Base-by-base conservation (phyloP, 1,284 basidiomycete genomes). In the Exobasidium cylindrosporum region DNA sequence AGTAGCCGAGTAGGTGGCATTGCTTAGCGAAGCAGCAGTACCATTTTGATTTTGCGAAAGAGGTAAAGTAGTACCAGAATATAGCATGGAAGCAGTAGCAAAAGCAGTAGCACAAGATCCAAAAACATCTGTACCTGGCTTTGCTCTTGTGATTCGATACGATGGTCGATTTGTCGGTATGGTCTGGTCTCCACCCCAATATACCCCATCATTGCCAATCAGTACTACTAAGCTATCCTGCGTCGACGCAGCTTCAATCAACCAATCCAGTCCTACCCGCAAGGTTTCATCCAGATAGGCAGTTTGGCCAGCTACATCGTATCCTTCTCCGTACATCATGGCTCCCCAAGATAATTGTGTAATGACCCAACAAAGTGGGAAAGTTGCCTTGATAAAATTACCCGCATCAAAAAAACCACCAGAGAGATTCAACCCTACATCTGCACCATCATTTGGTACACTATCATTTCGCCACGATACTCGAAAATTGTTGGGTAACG, bases 321-420 rank as follows among this genome's bases (percentile, higher is more conserved):
- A 95, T 2, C 89, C 92, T 83, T 84, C 83, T 53, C 92, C 92
- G 72, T 85, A 89, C 68, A 90, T 89, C 43, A 88, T 85, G 17
- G 88, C 92, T 28, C 89, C 89, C 92, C 92, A 94, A 64, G 90
- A 89, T 54, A 91, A 83, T 0, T 89, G 89, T 83, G 88, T 90
- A 29, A 95, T 79, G 0, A 89, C 86, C 73, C 89, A 91, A 21
- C 87, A 86, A 86, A 90, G 69, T 3, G 58, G 67, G 30, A 69
- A 67, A 64, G 68, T 69, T 47, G 61, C 63, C 78, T 94, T 94
- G 81, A 94, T 89, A 80, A 90, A 95, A 78, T 91, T 59, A 54
- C 68, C 92, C 58, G 92, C 92, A 83, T 95, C 92, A 74, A 91
- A 95, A 80, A 88, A 95, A 3, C 93, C 93, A 68, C 91, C 91